Evolutionary conservation across 164 flowering plant genomes (phyloP).

Genomic region (Stephania cephalantha): DNA sequence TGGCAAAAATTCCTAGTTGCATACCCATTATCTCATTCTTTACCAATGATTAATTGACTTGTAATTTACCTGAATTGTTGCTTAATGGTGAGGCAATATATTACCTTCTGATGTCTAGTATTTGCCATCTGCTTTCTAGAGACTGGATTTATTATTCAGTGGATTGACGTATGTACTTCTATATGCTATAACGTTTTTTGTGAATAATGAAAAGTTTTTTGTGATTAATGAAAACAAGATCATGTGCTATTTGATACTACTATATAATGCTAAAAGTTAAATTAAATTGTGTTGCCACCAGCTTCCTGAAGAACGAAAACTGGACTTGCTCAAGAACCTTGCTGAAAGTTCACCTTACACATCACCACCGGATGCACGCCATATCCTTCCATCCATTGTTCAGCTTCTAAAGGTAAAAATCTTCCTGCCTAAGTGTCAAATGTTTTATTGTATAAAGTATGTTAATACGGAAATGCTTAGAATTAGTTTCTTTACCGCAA

Average conservation of each 20-base stretch:
- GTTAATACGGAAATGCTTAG: background rate
- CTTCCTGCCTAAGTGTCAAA: background rate
- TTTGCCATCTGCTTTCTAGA: background rate
- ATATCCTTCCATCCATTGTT: conserved; percentile 77
- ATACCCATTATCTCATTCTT: too few species aligned
- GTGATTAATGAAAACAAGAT: background rate
- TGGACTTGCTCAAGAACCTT: conserved; percentile 82
- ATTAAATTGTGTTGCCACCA: conserved; percentile 28
- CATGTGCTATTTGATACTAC: background rate
- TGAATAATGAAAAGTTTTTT: background rate
- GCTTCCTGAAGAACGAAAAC: conserved; percentile 86
- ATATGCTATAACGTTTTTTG: background rate
- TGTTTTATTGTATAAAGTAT: background rate
- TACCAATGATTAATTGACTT: background rate
- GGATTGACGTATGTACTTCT: background rate
- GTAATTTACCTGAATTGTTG: too few species aligned
- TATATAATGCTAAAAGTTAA: background rate
- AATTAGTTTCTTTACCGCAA: background rate
- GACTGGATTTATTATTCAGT: background rate
- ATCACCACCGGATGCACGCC: conserved; percentile 82
- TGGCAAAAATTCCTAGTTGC: background rate
- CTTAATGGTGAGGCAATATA: too few species aligned
- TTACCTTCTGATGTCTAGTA: too few species aligned
- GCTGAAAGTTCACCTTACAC: conserved; percentile 89
- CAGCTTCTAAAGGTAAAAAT: conserved; percentile 71